Evolutionary conservation across 1,284 basidiomycete species (phyloP).

Genomic region (Ustilago crameri): DNA sequence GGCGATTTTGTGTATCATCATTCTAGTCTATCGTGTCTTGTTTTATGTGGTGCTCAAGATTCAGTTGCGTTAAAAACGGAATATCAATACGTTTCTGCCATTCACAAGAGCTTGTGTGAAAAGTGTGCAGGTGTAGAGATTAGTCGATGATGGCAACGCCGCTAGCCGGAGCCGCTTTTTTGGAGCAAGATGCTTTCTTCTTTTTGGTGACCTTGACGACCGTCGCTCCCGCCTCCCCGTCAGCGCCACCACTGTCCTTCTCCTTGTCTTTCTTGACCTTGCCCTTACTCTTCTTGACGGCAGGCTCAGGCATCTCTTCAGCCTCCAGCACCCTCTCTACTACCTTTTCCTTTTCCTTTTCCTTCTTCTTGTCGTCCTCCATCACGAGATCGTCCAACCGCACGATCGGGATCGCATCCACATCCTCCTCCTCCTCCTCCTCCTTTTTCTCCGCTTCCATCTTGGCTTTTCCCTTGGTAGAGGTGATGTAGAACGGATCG

Average conservation of each 20-base stretch:
- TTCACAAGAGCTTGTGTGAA: neutral
- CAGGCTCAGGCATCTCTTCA: slow-evolving; percentile 45
- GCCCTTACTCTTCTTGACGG: too few species aligned
- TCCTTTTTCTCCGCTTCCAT: neutral
- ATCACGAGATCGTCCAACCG: slow-evolving; percentile 35
- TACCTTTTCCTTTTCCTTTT: neutral
- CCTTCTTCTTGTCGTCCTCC: neutral
- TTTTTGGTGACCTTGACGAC: slow-evolving; percentile 31
- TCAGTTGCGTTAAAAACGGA: too few species aligned
- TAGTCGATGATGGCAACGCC: too few species aligned
- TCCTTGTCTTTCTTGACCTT: too few species aligned
- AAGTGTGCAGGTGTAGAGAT: too few species aligned
- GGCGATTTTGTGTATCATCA: slow-evolving; percentile 50
- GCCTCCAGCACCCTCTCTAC: slow-evolving; percentile 30
- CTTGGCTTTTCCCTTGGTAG: neutral
- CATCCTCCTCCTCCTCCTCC: slow-evolving; percentile 29
- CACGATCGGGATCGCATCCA: slow-evolving; percentile 62
- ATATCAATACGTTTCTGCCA: too few species aligned
- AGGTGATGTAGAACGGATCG: slow-evolving; percentile 53
- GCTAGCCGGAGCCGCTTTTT: too few species aligned
- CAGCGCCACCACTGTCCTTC: too few species aligned
- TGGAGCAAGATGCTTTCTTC: too few species aligned
- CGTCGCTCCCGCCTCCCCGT: slow-evolving; percentile 1
- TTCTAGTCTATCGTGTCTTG: slow-evolving; percentile 59
- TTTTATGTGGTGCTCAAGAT: slow-evolving; percentile 55